Evolutionary conservation across 1,284 basidiomycete genomes (phyloP).

Genomic region (Amylostereum areolatum): DNA sequence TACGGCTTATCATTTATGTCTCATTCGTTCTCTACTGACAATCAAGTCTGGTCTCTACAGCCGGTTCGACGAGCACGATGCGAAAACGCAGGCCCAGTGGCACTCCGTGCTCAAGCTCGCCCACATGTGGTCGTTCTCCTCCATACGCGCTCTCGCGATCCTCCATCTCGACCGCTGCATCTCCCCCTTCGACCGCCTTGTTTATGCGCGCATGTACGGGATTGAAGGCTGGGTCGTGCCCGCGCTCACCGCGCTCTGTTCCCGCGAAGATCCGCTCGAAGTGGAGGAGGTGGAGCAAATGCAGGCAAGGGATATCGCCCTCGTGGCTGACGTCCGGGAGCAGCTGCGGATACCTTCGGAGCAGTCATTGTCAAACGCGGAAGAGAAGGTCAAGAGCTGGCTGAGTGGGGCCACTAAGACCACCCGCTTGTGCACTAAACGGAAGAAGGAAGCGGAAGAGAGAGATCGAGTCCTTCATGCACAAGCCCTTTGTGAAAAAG

Average conservation of each 20-base stretch:
- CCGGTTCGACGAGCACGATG: not conserved
- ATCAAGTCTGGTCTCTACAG: not conserved
- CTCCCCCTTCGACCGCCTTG: not conserved
- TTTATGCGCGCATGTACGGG: not conserved
- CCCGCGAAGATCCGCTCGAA: not conserved
- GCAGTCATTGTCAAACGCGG: not conserved
- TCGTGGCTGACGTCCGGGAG: not conserved
- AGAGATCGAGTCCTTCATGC: not conserved
- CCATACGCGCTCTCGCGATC: not conserved
- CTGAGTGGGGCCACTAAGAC: not conserved
- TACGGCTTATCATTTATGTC: not conserved
- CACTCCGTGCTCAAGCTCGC: not conserved
- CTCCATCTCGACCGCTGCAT: not conserved
- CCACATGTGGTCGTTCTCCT: not conserved
- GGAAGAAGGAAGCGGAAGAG: not conserved
- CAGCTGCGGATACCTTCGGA: not conserved
- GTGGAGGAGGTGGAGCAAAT: not conserved
- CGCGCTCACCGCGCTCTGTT: not conserved
- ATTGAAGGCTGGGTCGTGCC: not conserved
- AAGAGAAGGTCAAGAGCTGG: not conserved
- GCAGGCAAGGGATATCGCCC: not conserved
- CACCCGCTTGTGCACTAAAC: not conserved
- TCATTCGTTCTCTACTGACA: constrained; percentile 7
- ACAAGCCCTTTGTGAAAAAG: not conserved
- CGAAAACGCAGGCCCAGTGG: not conserved